Evolutionary conservation across 768 basidiomycete species (phyloP), one percentile per base, ranked within the genome.

Genomic region (Pulveroboletus sp.): DNA sequence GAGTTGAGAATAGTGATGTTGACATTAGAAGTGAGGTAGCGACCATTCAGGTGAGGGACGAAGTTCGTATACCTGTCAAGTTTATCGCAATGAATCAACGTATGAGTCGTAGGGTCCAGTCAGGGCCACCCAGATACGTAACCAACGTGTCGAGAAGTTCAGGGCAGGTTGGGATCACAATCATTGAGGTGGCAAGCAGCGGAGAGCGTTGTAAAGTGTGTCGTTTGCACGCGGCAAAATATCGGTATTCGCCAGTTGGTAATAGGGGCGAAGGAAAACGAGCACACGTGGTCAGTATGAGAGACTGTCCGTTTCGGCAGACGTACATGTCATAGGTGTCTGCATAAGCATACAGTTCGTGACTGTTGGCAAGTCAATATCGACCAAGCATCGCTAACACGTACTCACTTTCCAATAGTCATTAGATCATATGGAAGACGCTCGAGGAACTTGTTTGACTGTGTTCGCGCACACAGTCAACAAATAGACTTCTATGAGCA

Each of bases 21-120:
- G 47, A 81, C 87, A 58, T 95, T 95, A 2, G 85, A 89, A 1
- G 90, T 82, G 40, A 97, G 69, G 65, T 92, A 94, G 38, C 83
- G 76, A 6, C 87, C 90, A 8, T 78, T 73, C 65, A 83, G 75
- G 39, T 79, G 69, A 3, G 81, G 84, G 4, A 71, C 81, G 58
- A 91, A 87, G 62, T 85, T 85, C 44, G 73, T 67, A 63, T 85
- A 72, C 69, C 80, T 85, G 47, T 43, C 43, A 23, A 44, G 21
- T 43, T 40, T 13, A 47, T 25, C 24, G 8, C 8, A n/a, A 39
- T 12, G 33, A 29, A 29, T 45, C 19, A 34, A 11, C 6, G 11
- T 21, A 33, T 35, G 5, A 13, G 21, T 12, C 37, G 32, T 23
- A 23, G 17, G 21, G 25, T 42, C 23, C 32, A 21, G 29, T n/a